These are phyloP conservation scores for Xylariaceae sp. DNA, from an alignment of 2,329 filamentous ascomycete genomes.

Conservation along the genomic window DNA sequence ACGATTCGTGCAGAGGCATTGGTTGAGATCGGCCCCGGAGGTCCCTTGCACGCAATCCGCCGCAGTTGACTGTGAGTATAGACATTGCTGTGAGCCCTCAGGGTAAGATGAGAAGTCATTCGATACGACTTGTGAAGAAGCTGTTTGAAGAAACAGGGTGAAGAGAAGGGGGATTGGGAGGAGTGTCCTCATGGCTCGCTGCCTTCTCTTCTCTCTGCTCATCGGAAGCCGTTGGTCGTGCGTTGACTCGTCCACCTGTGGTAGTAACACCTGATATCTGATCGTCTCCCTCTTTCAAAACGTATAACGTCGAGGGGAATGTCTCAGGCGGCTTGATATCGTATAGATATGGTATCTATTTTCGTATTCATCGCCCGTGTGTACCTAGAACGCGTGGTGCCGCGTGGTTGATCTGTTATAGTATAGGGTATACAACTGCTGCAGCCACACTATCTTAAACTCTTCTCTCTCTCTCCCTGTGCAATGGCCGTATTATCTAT, in stretches of 20 bases:
- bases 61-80: slow-evolving; percentile 34
- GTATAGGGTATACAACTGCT: too few species aligned
- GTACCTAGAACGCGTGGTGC: background rate
- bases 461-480: too few species aligned
- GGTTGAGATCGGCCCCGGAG: slow-evolving; percentile 38
- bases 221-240: background rate
- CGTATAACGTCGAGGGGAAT: too few species aligned
- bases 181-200: slow-evolving; percentile 19
- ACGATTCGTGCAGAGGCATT: slow-evolving; percentile 46
- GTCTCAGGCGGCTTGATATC: too few species aligned
- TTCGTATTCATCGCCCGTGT: background rate
- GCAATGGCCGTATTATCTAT: too few species aligned
- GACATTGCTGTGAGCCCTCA: slow-evolving; percentile 37
- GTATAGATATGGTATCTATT: background rate
- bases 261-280: background rate
- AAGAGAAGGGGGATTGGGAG: slow-evolving; percentile 24
- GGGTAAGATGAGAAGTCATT: slow-evolving; percentile 44
- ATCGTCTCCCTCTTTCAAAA: background rate
- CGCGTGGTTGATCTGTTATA: background rate
- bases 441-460: too few species aligned
- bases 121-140: slow-evolving; percentile 24
- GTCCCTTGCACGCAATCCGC: slow-evolving; percentile 37
- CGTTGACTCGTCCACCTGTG: background rate
- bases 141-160: slow-evolving; percentile 27
- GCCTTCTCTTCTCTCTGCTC: background rate